phyloP scores from a whole-genome alignment of 1,284 basidiomycete genomes.

The Rhodotorula sp. region DNA sequence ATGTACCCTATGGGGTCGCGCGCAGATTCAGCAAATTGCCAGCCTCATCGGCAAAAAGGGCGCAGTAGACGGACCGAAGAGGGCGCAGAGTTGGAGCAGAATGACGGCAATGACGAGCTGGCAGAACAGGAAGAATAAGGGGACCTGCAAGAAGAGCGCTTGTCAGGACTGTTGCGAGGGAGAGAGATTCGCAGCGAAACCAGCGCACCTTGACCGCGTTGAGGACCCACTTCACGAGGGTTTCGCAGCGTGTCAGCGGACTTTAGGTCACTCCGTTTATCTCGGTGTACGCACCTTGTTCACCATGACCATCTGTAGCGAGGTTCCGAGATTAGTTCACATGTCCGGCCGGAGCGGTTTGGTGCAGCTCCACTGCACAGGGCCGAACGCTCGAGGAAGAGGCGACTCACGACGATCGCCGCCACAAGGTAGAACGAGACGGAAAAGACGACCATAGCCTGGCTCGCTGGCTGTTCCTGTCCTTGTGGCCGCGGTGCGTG shows the following conservation, averaged over 20 bases:
- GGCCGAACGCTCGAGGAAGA: not conserved
- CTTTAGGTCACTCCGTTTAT: constrained; percentile 54
- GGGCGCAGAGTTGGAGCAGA: constrained; percentile 66
- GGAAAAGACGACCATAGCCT: constrained; percentile 42
- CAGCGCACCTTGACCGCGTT: constrained; percentile 38
- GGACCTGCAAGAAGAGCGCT: constrained; percentile 61
- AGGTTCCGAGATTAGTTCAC: not conserved
- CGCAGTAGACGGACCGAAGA: constrained; percentile 59
- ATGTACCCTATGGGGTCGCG: constrained; percentile 41
- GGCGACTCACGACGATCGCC: constrained; percentile 66
- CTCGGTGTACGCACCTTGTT: constrained; percentile 38
- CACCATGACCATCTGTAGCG: constrained; percentile 44
- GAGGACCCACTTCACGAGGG: constrained; percentile 34
- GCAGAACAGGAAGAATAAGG: constrained; percentile 79
- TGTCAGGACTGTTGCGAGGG: not conserved
- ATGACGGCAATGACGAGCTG: constrained; percentile 75
- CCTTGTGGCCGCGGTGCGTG: not conserved
- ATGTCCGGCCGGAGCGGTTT: not conserved
- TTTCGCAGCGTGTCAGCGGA: constrained; percentile 41
- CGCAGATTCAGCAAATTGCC: not conserved
- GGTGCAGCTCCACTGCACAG: not conserved
- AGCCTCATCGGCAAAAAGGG: not conserved
- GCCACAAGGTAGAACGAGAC: constrained; percentile 71
- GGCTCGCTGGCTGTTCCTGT: constrained; percentile 34
- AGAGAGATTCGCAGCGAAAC: not conserved